Evolutionary conservation across 2,329 filamentous ascomycete species (phyloP).

Genomic region (Metarhizium robertsii): DNA sequence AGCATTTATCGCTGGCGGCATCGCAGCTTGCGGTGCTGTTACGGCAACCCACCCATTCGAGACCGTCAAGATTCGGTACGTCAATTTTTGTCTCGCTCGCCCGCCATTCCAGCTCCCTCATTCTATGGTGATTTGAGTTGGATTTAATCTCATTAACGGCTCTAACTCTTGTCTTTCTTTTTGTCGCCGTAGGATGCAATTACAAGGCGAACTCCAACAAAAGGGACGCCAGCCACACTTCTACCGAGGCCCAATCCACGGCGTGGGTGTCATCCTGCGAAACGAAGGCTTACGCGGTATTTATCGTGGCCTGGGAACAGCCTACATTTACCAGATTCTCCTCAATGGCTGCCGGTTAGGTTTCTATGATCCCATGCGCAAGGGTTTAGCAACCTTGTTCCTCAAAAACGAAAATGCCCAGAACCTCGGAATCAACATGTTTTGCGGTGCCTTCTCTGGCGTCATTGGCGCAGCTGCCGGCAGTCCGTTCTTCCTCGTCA

Average conservation of each 20-base stretch:
- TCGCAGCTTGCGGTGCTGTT: constrained; percentile 94
- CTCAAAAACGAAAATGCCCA: constrained; percentile 68
- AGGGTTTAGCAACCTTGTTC: constrained; percentile 56
- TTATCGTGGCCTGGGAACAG: constrained; percentile 81
- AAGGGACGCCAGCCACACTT: constrained; percentile 78
- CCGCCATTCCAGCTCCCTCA: neutral
- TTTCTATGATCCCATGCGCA: constrained; percentile 93
- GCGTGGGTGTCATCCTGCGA: constrained; percentile 77
- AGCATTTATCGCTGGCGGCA: constrained; percentile 90
- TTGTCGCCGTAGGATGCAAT: constrained; percentile 59
- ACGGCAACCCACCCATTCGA: constrained; percentile 98
- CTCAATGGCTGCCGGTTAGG: constrained; percentile 94
- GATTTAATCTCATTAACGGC: neutral
- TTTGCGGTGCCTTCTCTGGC: constrained; percentile 81
- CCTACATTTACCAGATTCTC: constrained; percentile 92
- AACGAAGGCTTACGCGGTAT: constrained; percentile 84
- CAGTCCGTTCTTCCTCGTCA: constrained; percentile 95
- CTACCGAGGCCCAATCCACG: constrained; percentile 88
- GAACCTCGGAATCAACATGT: constrained; percentile 84
- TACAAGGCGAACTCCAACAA: constrained; percentile 88
- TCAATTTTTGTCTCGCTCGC: constrained; percentile 9
- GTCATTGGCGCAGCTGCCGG: constrained; percentile 88
- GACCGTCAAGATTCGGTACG: constrained; percentile 93
- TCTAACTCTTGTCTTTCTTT: neutral
- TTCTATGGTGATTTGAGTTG: neutral